These are phyloP conservation scores for Daucus carota DNA, from an alignment of 129 eudicot species.

Conservation along the genomic window DNA sequence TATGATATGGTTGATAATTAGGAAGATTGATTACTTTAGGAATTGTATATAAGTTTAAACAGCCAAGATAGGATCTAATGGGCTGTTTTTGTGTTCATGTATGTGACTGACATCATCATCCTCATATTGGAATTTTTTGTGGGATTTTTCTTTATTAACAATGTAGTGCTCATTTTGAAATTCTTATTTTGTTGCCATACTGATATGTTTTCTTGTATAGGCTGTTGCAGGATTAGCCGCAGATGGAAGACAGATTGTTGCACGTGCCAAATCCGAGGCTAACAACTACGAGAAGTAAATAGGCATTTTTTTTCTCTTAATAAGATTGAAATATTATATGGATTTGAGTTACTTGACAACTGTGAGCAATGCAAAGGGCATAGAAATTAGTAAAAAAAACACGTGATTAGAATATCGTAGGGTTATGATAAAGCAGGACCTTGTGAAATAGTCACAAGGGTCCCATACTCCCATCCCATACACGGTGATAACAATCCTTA, in stretches of 20 bases:
- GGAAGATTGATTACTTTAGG: too few species aligned
- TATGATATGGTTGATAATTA: too few species aligned
- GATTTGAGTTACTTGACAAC: not conserved
- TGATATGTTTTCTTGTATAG: constrained; percentile 21
- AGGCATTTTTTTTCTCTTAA: not conserved
- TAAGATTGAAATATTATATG: not conserved
- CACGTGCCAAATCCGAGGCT: constrained; percentile 93
- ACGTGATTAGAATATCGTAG: not conserved
- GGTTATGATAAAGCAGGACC: not conserved
- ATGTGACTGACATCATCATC: not conserved
- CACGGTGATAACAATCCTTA: not conserved
- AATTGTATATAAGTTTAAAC: too few species aligned
- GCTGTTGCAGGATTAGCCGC: constrained; percentile 99
- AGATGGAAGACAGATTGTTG: constrained; percentile 95
- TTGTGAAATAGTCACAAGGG: not conserved
- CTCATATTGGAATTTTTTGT: not conserved
- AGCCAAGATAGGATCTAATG: too few species aligned
- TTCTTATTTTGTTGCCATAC: not conserved
- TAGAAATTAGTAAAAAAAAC: not conserved
- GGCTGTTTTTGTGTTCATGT: too few species aligned
- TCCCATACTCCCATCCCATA: not conserved
- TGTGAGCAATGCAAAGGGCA: constrained; percentile 3
- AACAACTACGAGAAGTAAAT: constrained; percentile 74
- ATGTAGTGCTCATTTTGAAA: not conserved
- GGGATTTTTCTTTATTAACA: not conserved